Evolutionary conservation across 1,284 basidiomycete species (phyloP), one percentile per base, ranked within the genome.

Genomic region (Ganoderma lucidum): DNA sequence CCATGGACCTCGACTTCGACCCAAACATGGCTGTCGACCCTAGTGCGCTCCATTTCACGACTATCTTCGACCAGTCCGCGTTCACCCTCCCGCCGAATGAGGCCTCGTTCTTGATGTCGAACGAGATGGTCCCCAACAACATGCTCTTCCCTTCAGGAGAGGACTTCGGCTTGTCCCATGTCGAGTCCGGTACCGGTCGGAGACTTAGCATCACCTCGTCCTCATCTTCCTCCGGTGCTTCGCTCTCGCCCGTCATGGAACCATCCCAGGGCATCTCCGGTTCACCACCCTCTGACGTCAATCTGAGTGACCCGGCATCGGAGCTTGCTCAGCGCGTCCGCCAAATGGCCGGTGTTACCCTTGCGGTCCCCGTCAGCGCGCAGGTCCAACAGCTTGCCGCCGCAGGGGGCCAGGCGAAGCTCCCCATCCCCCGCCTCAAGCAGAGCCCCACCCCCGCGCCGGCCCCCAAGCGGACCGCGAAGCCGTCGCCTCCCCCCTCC

Each of bases 291-390:
- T 74, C 75, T 45, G 76, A 78, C 48, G 74, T 72, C 70, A 75
- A 71, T 62, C 69, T 75, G 55, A 76, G 68, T 59, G 84, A 88
- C 71, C 82, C 86, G 30, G 85, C 85, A 4, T 81, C 82, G 19
- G 87, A 88, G 73, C 82, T 90, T 3, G 89, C 88, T 1, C 84
- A 88, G 37, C 81, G 85, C 14, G 89, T 90, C 14, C 84, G 88
- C 17, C 86, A 88, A 67, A 81, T 85, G 53, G 87, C 89, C 0
- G 90, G 90, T 30, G 84, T 91, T 3, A 87, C 87, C 78, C 84
- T 89, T 23, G 89, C 89, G 0, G 87, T 91, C 0, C 88, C 87
- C 0, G 84, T 82, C 66, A 76, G 77, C 66, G 74, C 77, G 9
- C 79, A 80, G 62, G 76, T 79, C 1, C 78, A 79, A 69, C 78